A percentile compares a stretch with the other conserved stretches of the same genome.
Evolutionary conservation across 352 stramenopile species (phyloP).

Genomic region (Globisporangium solare): DNA sequence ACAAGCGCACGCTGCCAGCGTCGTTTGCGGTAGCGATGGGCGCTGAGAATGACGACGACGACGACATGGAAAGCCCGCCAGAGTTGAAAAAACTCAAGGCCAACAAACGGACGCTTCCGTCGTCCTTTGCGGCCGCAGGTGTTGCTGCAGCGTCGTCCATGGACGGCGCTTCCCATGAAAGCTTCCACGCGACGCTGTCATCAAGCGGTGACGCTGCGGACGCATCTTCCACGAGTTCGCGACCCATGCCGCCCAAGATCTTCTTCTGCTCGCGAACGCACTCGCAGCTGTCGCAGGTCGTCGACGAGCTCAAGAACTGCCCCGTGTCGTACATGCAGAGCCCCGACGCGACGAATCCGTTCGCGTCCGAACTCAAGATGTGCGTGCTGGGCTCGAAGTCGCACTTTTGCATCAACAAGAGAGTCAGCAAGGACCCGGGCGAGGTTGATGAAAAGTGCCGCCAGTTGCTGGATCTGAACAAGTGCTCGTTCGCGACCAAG

Average conservation of each 20-base stretch:
- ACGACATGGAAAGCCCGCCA: slow-evolving; percentile 6
- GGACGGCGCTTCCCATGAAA: background rate
- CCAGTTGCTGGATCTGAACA: slow-evolving; percentile 40
- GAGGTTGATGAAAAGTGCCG: slow-evolving; percentile 80
- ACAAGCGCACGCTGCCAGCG: slow-evolving; percentile 2
- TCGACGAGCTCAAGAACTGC: slow-evolving; percentile 78
- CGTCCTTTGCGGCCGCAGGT: slow-evolving; percentile 19
- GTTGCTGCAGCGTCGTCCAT: background rate
- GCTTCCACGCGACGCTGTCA: slow-evolving; percentile 20
- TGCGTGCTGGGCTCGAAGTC: slow-evolving; percentile 75
- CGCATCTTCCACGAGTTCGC: slow-evolving; percentile 1
- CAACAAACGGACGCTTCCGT: slow-evolving; percentile 16
- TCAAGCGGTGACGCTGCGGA: background rate
- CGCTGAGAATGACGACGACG: background rate
- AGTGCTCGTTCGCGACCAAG: slow-evolving; percentile 56
- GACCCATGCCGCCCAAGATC: slow-evolving; percentile 54
- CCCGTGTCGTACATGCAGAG: slow-evolving; percentile 51
- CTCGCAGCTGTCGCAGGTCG: slow-evolving; percentile 78
- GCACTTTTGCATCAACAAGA: slow-evolving; percentile 76
- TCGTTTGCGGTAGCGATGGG: background rate
- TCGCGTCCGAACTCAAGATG: slow-evolving; percentile 52
- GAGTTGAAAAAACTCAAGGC: slow-evolving; percentile 15
- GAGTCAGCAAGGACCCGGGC: slow-evolving; percentile 52
- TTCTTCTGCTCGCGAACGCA: slow-evolving; percentile 89
- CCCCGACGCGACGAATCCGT: slow-evolving; percentile 32